These are phyloP conservation scores for Nakazawaea ernobii DNA, from an alignment of 805 yeast genomes.

Conservation along the genomic window DNA sequence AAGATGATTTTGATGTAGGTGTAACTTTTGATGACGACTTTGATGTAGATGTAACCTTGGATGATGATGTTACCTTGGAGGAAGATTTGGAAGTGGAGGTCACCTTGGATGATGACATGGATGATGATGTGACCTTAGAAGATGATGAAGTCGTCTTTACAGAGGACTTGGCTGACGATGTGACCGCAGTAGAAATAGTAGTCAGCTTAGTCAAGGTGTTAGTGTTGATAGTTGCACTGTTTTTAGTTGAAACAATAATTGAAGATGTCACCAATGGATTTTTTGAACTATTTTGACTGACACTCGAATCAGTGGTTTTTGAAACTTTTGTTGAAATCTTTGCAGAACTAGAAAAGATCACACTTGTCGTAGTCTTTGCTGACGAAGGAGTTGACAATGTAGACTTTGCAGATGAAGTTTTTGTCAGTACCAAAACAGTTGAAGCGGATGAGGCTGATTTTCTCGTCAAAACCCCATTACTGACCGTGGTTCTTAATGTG, in stretches of 20 bases:
- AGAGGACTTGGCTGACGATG: not conserved
- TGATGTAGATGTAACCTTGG: slow-evolving; percentile 11
- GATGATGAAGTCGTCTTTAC: no score
- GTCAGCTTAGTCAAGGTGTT: slow-evolving; percentile 16
- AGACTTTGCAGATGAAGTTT: slow-evolving; percentile 10
- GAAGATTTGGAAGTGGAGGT: slow-evolving; percentile 3
- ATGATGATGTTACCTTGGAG: not conserved
- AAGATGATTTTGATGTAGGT: slow-evolving; percentile 7
- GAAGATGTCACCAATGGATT: slow-evolving; percentile 27
- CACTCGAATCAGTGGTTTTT: slow-evolving; percentile 16
- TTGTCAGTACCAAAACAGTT: not conserved
- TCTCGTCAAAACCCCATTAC: slow-evolving; percentile 9
- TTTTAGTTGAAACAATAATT: slow-evolving; percentile 19
- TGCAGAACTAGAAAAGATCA: slow-evolving; percentile 14
- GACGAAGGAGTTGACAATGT: slow-evolving; percentile 10
- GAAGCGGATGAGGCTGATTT: slow-evolving; percentile 5
- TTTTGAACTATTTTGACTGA: slow-evolving; percentile 16
- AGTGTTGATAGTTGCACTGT: slow-evolving; percentile 21
- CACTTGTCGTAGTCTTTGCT: slow-evolving; percentile 11
- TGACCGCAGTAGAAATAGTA: slow-evolving; percentile 12
- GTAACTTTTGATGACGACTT: slow-evolving; percentile 10
- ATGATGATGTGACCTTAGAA: not conserved
- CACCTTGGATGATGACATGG: not conserved
- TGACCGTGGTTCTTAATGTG: slow-evolving; percentile 9
- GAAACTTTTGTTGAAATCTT: slow-evolving; percentile 22